Base-by-base conservation (phyloP, 2,329 filamentous ascomycete species). In the Nigrospora osmanthi region DNA sequence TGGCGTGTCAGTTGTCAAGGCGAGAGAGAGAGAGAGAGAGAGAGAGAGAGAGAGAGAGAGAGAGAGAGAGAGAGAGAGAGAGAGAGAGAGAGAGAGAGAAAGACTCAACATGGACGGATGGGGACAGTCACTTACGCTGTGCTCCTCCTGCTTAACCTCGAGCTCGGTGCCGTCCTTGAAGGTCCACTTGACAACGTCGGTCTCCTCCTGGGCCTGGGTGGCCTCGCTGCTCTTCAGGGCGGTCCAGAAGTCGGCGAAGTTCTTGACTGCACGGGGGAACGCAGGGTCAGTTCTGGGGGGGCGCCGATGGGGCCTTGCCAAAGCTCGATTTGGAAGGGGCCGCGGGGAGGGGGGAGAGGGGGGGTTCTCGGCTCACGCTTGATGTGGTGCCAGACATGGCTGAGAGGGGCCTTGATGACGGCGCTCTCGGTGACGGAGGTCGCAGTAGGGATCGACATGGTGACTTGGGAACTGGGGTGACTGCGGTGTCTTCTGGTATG, bases 111-210 rank as follows among this genome's bases (percentile, higher is more conserved):
- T n/a, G n/a, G n/a, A n/a, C n/a, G n/a, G n/a, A n/a, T n/a, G n/a
- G n/a, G n/a, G n/a, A n/a, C n/a, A 17, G 35, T 3, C 34, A 63
- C 75, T 48, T 65, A 84, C 80, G 52, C 78, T 83, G 67, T 87
- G 82, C 70, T 85, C 83, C 66, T 87, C 83, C 69, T 84, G 81
- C 78, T 87, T 87, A 53, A 87, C 79, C 62, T 87, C 81, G 16
- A 85, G 67, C 45, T 78, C 73, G 28, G 76, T 80, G 41, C 81
- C 81, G 56, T 87, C 83, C 62, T 81, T 80, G 71, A 87, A 87
- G 16, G 73, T 76, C 83, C 83, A 87, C 62, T 76, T 75, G 57
- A 85, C 75, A 46, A 86, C 66, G 55, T 86, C 81, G 38, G 81
- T 79, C 64, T 86, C 82, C n/a, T 71, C 63, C 40, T 70, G 77